These are phyloP conservation scores for Yarrowia galli DNA, from an alignment of 1,139 yeast species.

Conservation along the genomic window DNA sequence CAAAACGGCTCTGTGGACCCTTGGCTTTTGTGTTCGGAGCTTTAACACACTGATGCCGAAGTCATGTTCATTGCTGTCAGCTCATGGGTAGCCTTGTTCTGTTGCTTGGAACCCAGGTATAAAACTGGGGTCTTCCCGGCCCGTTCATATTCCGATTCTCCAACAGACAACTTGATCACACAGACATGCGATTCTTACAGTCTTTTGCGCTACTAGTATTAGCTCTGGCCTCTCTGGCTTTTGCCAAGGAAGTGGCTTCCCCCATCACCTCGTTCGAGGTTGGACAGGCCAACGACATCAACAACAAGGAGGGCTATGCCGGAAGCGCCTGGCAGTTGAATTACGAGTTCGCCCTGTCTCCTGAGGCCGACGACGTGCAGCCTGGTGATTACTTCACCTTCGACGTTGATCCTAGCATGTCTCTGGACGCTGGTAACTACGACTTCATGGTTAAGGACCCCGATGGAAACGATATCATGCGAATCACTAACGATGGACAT, in stretches of 20 bases:
- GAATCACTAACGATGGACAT: constrained; percentile 24
- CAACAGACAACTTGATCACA: too few relatives aligned
- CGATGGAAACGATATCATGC: constrained; percentile 11
- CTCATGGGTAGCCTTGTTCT: too few relatives aligned
- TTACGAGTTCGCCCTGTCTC: constrained; percentile 4
- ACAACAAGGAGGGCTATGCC: constrained; percentile 6
- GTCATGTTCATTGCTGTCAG: too few relatives aligned
- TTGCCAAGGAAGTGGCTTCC: constrained; percentile 13
- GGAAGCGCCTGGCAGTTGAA: constrained; percentile 11
- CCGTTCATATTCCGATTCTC: too few relatives aligned
- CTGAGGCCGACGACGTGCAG: constrained; percentile 6
- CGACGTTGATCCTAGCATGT: not conserved
- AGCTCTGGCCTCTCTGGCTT: too few relatives aligned
- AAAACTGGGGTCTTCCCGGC: too few relatives aligned
- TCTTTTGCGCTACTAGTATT: too few relatives aligned
- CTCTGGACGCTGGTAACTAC: not conserved
- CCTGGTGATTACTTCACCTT: constrained; percentile 30
- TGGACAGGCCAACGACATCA: constrained; percentile 9
- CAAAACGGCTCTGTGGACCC: too few relatives aligned
- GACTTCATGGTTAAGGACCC: constrained; percentile 24
- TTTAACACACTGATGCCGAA: too few relatives aligned
- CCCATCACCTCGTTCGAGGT: constrained; percentile 12
- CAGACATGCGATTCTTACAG: too few relatives aligned
- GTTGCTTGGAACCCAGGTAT: too few relatives aligned
- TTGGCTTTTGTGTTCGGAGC: too few relatives aligned